Percentiles rank a stretch among this genome's conserved stretches.
These are phyloP conservation scores for Arthrobotrys musiformis DNA, from an alignment of 2,329 filamentous ascomycete genomes.

Conservation along the genomic window DNA sequence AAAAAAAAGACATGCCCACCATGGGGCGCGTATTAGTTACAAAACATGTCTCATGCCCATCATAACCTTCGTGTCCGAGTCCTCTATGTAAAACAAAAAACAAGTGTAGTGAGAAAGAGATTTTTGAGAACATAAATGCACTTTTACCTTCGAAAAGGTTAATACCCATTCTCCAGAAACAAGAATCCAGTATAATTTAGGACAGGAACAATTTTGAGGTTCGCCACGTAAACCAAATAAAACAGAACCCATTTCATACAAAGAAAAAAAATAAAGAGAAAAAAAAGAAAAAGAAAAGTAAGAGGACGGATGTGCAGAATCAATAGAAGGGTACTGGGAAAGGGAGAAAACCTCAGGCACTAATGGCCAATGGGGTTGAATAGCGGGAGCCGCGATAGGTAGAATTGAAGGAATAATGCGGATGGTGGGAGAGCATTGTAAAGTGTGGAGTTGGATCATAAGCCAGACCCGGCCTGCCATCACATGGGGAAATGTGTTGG, in stretches of 20 bases:
- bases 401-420: not conserved
- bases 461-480: not conserved
- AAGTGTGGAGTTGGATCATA: not conserved
- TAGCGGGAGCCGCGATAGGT: not conserved
- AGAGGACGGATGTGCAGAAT: not conserved
- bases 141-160: not conserved
- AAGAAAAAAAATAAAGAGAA: not conserved
- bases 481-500: not conserved
- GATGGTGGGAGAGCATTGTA: not conserved
- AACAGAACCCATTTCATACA: not conserved
- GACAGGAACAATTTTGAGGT: not conserved
- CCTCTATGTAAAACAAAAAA: constrained; percentile 7
- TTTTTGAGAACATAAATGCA: not conserved
- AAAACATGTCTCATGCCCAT: not conserved
- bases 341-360: not conserved
- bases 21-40: not conserved
- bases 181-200: constrained; percentile 1
- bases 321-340: not conserved
- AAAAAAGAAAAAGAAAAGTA: not conserved
- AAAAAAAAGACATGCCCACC: not conserved
- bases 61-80: constrained; percentile 6
- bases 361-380: not conserved
- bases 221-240: not conserved
- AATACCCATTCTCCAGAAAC: not conserved
- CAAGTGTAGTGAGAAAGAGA: not conserved